phyloP scores from a whole-genome alignment of 495 filamentous ascomycete genomes.

The Penicillium maclennaniae region DNA sequence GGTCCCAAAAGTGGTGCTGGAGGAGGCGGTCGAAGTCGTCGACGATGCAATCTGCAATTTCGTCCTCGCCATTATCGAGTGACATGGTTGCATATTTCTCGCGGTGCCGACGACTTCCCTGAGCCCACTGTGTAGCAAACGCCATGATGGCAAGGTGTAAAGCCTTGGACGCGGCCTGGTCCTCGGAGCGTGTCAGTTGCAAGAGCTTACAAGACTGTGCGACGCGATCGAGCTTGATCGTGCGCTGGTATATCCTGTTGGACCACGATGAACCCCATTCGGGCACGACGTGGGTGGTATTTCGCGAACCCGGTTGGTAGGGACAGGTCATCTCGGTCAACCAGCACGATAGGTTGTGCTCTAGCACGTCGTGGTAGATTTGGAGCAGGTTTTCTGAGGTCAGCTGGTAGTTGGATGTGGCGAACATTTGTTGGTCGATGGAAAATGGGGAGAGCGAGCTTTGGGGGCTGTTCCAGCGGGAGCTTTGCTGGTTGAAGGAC shows the following conservation, averaged over 20 bases:
- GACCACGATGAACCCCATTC: conserved; percentile 21
- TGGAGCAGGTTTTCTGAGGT: conserved; percentile 20
- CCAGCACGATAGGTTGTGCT: conserved; percentile 41
- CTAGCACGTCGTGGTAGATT: conserved; percentile 41
- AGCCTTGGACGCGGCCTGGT: conserved; percentile 29
- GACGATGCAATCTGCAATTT: neutral
- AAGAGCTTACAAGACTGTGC: conserved; percentile 22
- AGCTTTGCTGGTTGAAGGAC: neutral
- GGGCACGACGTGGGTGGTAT: neutral
- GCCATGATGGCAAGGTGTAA: conserved; percentile 35
- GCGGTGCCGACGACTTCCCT: conserved; percentile 13
- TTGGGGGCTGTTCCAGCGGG: neutral
- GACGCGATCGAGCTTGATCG: conserved; percentile 33
- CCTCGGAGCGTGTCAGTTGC: conserved; percentile 26
- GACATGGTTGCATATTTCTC: conserved; percentile 1
- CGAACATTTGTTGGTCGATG: conserved; percentile 5
- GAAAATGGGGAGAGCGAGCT: conserved; percentile 4
- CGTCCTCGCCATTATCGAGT: neutral
- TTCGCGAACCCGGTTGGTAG: conserved; percentile 13
- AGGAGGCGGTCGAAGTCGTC: conserved; percentile 26
- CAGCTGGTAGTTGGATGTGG: conserved; percentile 15
- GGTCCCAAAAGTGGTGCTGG: conserved; percentile 35
- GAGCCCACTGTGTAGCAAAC: conserved; percentile 42
- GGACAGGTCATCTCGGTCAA: conserved; percentile 38
- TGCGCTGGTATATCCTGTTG: conserved; percentile 35